These are phyloP conservation scores for Viola pubescens DNA, from an alignment of 441 rosid genomes.

Conservation along the genomic window DNA sequence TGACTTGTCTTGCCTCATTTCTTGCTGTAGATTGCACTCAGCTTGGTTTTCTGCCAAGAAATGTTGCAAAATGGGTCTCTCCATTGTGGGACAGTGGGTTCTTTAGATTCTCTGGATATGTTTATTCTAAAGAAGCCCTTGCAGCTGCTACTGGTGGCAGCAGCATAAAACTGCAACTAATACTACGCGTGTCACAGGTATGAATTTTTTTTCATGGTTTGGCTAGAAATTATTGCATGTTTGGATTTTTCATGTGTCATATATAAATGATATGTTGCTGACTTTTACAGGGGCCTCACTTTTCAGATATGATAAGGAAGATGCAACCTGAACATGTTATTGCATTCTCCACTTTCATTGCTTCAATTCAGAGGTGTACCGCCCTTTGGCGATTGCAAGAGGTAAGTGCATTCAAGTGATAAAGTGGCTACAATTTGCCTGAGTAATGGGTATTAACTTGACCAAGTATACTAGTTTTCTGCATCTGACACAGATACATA, in stretches of 20 bases:
- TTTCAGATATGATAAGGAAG: slow-evolving; percentile 44
- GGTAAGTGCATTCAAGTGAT: slow-evolving; percentile 29
- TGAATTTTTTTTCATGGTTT: slow-evolving; percentile 20
- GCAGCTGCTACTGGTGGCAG: slow-evolving; percentile 63
- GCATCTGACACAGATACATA: not conserved
- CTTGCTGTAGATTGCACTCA: slow-evolving; percentile 53
- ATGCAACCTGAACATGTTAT: slow-evolving; percentile 41
- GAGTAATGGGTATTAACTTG: not conserved
- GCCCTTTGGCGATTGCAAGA: slow-evolving; percentile 88
- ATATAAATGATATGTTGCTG: slow-evolving; percentile 15
- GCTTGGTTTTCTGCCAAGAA: slow-evolving; percentile 79
- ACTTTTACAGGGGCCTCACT: slow-evolving; percentile 55
- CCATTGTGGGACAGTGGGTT: slow-evolving; percentile 82
- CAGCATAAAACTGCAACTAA: slow-evolving; percentile 60
- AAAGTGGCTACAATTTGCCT: not conserved
- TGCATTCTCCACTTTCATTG: slow-evolving; percentile 54
- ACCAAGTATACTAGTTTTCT: not conserved
- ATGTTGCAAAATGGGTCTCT: slow-evolving; percentile 83
- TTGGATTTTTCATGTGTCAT: slow-evolving; percentile 10
- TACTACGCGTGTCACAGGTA: slow-evolving; percentile 63
- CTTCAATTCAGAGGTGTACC: slow-evolving; percentile 70
- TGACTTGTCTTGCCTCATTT: slow-evolving; percentile 15
- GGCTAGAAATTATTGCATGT: slow-evolving; percentile 12
- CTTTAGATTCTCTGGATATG: slow-evolving; percentile 62
- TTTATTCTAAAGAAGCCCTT: slow-evolving; percentile 68